Conservation (phyloP, 2,329 filamentous ascomycete species). For the Sarocladiaceae sp. region DNA sequence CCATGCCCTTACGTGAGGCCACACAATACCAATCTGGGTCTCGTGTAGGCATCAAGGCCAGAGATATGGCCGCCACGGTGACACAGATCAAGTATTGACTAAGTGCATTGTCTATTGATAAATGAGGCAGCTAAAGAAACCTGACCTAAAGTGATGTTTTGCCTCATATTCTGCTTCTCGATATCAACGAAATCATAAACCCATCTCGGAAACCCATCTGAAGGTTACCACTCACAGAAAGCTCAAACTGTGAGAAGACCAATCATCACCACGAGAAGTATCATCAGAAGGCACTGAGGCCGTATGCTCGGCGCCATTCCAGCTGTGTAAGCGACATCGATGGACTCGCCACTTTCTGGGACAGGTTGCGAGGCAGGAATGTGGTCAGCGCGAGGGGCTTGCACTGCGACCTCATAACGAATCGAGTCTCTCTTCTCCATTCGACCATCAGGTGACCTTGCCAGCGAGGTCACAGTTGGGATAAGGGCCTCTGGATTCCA, state of each 20-base stretch:
- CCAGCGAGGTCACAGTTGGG: not conserved
- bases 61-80: too few species aligned
- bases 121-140: slow-evolving; percentile 4
- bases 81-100: not conserved
- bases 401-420: too few species aligned
- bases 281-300: too few species aligned
- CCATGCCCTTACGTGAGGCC: too few species aligned
- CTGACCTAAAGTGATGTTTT: slow-evolving; percentile 1
- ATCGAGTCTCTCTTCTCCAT: not conserved
- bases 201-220: not conserved
- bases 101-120: not conserved
- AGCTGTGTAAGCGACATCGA: too few species aligned
- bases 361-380: too few species aligned
- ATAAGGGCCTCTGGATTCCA: not conserved
- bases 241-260: not conserved
- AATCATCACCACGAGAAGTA: not conserved
- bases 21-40: not conserved
- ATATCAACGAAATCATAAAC: not conserved
- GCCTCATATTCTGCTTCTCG: not conserved
- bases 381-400: too few species aligned
- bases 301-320: too few species aligned
- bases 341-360: too few species aligned
- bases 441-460: not conserved
- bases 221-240: too few species aligned
- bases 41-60: too few species aligned